Base-by-base conservation (phyloP, 108 stramenopile species). In the Pseudonitzschia multiseries region DNA sequence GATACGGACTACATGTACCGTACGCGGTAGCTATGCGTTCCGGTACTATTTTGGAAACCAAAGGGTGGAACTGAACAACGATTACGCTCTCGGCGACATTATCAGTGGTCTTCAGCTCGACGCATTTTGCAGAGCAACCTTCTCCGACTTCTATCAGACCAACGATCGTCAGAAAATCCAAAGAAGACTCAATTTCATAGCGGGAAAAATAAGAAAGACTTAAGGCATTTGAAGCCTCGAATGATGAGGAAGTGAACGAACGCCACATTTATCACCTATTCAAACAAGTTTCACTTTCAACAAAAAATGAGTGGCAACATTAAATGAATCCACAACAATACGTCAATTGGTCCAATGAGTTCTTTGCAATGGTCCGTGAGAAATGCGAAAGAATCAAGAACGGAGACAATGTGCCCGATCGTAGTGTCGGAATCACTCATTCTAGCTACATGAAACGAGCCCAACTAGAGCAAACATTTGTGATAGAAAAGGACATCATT, bases 1-100 rank as follows among this genome's bases (percentile, higher is more conserved):
- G 69, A 80, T 80, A 46, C 22, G 74, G 26, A 80, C 79, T 22
- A 80, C 74, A 14, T 74, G 74, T 75, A 40, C 73, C 13, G n/a
- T n/a, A n/a, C n/a, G n/a, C n/a, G n/a, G n/a, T n/a, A 36, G 36
- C 36, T 75, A 33, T 46, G 79, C 52, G 15, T 44, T 71, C 21
- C 8, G 74, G 29, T 59, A 70, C 46, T 80, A 57, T n/a, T 80
- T 80, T 75, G 61, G 36, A 36, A 36, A 36, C 6, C 4, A 36
- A 6, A 36, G 6, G 36, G 36, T 36, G 36, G 36, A 36, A 6
- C 4, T 36, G 6, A 36, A 36, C 4, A 36, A 36, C 36, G 36
- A 36, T 5, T 36, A 36, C 36, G 6, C 2, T 36, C 36, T 36
- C 36, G 6, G 6, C 6, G 36, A 36, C 4, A 36, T 36, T 6